phyloP scores from a whole-genome alignment of 1,139 yeast species.

The Yamadazyma songkhlaensis region DNA sequence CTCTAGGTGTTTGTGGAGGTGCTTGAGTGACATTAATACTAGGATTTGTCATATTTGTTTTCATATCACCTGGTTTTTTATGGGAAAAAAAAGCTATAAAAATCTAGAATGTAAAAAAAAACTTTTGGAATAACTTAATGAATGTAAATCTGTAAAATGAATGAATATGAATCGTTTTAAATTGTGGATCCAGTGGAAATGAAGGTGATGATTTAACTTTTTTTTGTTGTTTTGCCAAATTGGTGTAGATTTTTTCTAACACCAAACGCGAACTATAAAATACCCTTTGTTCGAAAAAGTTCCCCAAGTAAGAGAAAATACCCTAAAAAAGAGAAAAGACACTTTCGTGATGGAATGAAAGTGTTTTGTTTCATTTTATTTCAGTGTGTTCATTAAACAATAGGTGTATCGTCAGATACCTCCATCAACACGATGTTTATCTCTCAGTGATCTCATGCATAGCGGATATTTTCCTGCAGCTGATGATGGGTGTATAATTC shows the following conservation, averaged over 20 bases:
- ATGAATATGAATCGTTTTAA: not conserved
- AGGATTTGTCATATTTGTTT: constrained; percentile 6
- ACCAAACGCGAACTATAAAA: constrained; percentile 5
- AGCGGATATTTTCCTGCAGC: too few relatives aligned
- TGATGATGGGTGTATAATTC: too few relatives aligned
- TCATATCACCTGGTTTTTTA: not conserved
- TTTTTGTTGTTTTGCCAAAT: constrained; percentile 3
- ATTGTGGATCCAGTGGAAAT: not conserved
- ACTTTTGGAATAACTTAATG: too few relatives aligned
- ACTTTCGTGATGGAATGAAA: too few relatives aligned
- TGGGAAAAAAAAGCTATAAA: not conserved
- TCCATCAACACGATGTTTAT: too few relatives aligned
- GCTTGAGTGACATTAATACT: constrained; percentile 7
- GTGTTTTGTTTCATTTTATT: too few relatives aligned
- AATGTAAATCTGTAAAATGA: too few relatives aligned
- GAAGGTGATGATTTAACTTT: not conserved
- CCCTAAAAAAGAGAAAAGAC: too few relatives aligned
- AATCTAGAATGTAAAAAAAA: not conserved
- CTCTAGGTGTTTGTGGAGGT: constrained; percentile 35
- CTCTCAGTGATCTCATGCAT: too few relatives aligned
- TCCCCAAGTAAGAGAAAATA: not conserved
- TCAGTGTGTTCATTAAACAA: too few relatives aligned
- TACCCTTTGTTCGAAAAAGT: constrained; percentile 4
- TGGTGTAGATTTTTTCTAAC: constrained; percentile 1
- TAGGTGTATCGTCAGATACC: too few relatives aligned